Evolutionary conservation across 208 protist species (phyloP).

Genomic region (Leishmania major): DNA sequence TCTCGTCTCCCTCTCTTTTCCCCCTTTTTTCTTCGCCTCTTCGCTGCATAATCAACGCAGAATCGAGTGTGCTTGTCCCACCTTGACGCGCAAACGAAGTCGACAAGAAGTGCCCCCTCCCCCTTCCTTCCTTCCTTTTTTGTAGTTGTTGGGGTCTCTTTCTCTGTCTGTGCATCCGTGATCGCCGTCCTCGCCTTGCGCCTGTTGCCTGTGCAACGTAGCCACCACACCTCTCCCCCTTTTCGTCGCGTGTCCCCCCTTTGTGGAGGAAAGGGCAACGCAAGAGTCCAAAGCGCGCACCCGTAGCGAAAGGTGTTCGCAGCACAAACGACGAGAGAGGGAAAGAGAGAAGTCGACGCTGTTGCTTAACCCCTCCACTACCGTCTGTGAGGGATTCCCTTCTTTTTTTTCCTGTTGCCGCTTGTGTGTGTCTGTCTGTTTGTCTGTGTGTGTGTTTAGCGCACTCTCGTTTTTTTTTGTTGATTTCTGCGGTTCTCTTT

Average conservation of each 20-base stretch:
- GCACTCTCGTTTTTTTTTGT: background rate
- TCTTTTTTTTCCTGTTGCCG: background rate
- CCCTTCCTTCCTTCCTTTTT: background rate
- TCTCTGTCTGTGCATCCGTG: background rate
- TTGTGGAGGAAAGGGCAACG: background rate
- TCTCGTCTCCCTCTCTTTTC: background rate
- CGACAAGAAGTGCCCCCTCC: background rate
- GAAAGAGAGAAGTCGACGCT: background rate
- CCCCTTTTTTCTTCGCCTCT: background rate
- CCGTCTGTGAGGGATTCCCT: background rate
- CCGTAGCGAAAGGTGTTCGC: background rate
- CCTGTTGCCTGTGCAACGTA: background rate
- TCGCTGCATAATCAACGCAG: background rate
- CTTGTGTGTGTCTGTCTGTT: too few relatives aligned
- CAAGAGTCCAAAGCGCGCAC: too few relatives aligned
- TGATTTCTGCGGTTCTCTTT: background rate
- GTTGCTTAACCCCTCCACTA: background rate
- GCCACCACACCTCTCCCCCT: background rate
- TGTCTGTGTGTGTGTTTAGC: background rate
- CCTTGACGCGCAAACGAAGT: background rate
- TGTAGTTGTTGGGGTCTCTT: background rate
- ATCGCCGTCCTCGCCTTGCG: background rate
- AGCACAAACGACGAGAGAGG: background rate
- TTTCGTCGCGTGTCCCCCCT: background rate
- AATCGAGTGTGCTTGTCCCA: background rate